Evolutionary conservation across 2,329 filamentous ascomycete species (phyloP).

Genomic region (Alternaria alternata): DNA sequence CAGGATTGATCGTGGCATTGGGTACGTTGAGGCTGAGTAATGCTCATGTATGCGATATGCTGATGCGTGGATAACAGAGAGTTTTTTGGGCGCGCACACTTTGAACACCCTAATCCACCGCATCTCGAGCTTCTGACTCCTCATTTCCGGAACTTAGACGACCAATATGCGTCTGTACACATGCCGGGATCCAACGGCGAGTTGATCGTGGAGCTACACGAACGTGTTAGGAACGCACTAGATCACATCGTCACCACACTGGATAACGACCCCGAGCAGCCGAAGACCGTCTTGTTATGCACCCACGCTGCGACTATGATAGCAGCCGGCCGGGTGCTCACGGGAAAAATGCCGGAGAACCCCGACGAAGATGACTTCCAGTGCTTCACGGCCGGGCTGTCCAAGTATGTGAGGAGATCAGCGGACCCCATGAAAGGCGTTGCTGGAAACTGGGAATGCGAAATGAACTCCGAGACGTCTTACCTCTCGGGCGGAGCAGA

Average conservation of each 20-base stretch:
- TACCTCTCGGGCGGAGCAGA: slow-evolving; percentile 84
- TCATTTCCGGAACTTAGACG: slow-evolving; percentile 70
- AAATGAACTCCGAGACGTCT: slow-evolving; percentile 82
- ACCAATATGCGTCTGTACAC: slow-evolving; percentile 68
- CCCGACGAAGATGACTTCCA: slow-evolving; percentile 79
- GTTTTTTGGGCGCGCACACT: slow-evolving; percentile 89
- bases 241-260: slow-evolving; percentile 74
- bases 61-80: slow-evolving; percentile 57
- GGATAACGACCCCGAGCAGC: slow-evolving; percentile 70
- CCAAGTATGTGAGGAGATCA: slow-evolving; percentile 66
- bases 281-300: slow-evolving; percentile 78
- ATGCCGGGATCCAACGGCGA: slow-evolving; percentile 79
- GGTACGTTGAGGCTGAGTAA: slow-evolving; percentile 47
- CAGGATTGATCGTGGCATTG: slow-evolving; percentile 61
- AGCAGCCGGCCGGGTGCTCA: slow-evolving; percentile 81
- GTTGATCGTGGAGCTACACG: slow-evolving; percentile 78
- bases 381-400: slow-evolving; percentile 84
- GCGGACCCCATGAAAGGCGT: slow-evolving; percentile 65
- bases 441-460: slow-evolving; percentile 80
- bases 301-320: slow-evolving; percentile 92
- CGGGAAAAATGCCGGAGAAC: slow-evolving; percentile 76
- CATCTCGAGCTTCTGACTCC: slow-evolving; percentile 67
- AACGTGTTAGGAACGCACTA: slow-evolving; percentile 76
- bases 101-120: slow-evolving; percentile 84
- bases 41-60: background rate